Conservation (phyloP, 2,329 filamentous ascomycete genomes). For the Claviceps humidiphila region DNA sequence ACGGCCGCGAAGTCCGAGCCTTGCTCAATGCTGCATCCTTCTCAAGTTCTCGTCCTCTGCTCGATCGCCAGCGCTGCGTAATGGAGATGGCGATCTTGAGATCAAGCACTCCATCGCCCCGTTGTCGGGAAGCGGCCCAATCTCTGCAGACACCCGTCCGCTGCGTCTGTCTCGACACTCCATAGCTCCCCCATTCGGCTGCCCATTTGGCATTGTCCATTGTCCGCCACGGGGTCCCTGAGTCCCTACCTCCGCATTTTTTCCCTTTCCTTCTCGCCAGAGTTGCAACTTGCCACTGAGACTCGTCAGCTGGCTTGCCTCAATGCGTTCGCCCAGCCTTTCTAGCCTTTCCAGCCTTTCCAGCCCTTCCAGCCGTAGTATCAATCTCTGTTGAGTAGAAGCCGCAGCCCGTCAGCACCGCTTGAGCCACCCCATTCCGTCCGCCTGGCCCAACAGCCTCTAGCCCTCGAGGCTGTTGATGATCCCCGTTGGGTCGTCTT, state of each 20-base stretch:
- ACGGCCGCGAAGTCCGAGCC: neutral
- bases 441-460: too few species aligned
- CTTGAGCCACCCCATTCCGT: too few species aligned
- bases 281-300: too few species aligned
- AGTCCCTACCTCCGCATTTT: neutral
- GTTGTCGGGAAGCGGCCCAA: neutral
- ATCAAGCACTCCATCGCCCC: neutral
- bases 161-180: neutral
- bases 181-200: neutral
- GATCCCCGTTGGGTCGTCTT: neutral
- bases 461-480: too few species aligned
- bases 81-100: slow-evolving; percentile 6
- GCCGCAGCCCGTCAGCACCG: too few species aligned
- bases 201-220: neutral
- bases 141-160: neutral
- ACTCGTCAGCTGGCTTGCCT: too few species aligned
- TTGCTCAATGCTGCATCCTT: neutral
- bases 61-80: slow-evolving; percentile 5
- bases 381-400: too few species aligned
- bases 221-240: neutral
- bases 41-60: neutral
- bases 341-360: too few species aligned
- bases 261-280: neutral
- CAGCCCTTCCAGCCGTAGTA: too few species aligned
- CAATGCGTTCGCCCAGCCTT: too few species aligned